Base-by-base conservation (phyloP, 768 basidiomycete species). In the Goffeauzyma gilvescens region DNA sequence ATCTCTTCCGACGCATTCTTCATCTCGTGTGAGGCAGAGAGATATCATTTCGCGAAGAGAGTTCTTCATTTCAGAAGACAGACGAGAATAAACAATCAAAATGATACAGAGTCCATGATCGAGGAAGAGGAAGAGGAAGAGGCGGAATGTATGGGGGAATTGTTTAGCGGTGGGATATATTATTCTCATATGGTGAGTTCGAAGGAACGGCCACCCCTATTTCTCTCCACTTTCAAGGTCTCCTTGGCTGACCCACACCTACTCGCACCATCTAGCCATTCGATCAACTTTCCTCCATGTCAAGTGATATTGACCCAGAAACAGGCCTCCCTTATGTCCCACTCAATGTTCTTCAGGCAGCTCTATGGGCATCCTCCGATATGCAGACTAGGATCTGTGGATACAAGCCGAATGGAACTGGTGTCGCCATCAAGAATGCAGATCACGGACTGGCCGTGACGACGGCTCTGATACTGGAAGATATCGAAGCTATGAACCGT, bases 131-230 rank as follows among this genome's bases (percentile, higher is more conserved):
- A 55, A 54, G 57, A 59, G 15, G 55, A 58, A 24, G 59, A 63
- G 55, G 85, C 90, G 58, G 60, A 50, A 31, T 72, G 78, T 50
- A 82, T 80, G 73, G 67, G 65, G 14, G 69, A 62, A 34, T 69
- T 89, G 55, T 90, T 95, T 55, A 64, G 69, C 31, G 65, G 73
- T 20, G 80, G 80, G 8, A 82, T 90, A 5, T 79, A 85, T 61
- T 90, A 89, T 58, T 66, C 72, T 4, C 83, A 87, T 56, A 81
- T 90, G 80, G 84, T 83, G 47, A 36, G 69, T 62, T n/a, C n/a
- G n/a, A n/a, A n/a, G n/a, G n/a, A n/a, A n/a, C n/a, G n/a, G n/a
- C n/a, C n/a, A n/a, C n/a, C n/a, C n/a, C n/a, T n/a, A n/a, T 22
- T 25, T 6, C 27, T 22, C 20, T 14, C 42, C 38, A 31, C 27